Conservation (phyloP, 805 yeast species). For the Candida ficus region DNA sequence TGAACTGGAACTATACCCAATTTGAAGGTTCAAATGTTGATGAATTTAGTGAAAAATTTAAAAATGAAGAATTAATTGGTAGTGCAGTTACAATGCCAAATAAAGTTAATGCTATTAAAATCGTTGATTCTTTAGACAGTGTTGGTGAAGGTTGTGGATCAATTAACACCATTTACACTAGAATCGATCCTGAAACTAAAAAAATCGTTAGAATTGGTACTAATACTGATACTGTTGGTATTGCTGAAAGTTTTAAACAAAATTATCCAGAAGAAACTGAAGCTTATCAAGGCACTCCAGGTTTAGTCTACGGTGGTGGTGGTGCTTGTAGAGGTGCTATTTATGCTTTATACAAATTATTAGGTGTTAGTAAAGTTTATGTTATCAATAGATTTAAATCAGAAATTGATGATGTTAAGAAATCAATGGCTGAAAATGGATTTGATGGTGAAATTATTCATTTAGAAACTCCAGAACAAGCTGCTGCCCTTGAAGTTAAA, state of each 20-base stretch:
- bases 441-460: conserved; percentile 24
- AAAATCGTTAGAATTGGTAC: conserved; percentile 18
- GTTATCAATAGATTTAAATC: conserved; percentile 21
- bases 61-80: conserved; percentile 14
- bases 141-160: conserved; percentile 25
- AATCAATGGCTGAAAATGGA: conserved; percentile 18
- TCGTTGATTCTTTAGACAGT: conserved; percentile 18
- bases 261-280: conserved; percentile 18
- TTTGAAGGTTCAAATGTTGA: conserved; percentile 19
- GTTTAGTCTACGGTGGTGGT: conserved; percentile 24
- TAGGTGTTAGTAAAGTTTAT: conserved; percentile 22
- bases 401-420: conserved; percentile 16
- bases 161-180: conserved; percentile 22
- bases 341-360: conserved; percentile 18
- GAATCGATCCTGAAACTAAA: conserved; percentile 7
- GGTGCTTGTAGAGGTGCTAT: conserved; percentile 26
- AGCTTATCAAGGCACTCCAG: conserved; percentile 14
- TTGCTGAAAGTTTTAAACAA: conserved; percentile 17
- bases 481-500: conserved; percentile 9
- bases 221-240: conserved; percentile 25
- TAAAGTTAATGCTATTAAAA: conserved; percentile 18
- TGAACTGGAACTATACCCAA: conserved; percentile 20
- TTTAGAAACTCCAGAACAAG: conserved; percentile 18
- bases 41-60: conserved; percentile 12
- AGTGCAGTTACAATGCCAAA: conserved; percentile 25